Percentiles rank a stretch among this genome's conserved stretches.
Evolutionary conservation across 495 filamentous ascomycete genomes (phyloP).

Genomic region (Penicillium turbatum): DNA sequence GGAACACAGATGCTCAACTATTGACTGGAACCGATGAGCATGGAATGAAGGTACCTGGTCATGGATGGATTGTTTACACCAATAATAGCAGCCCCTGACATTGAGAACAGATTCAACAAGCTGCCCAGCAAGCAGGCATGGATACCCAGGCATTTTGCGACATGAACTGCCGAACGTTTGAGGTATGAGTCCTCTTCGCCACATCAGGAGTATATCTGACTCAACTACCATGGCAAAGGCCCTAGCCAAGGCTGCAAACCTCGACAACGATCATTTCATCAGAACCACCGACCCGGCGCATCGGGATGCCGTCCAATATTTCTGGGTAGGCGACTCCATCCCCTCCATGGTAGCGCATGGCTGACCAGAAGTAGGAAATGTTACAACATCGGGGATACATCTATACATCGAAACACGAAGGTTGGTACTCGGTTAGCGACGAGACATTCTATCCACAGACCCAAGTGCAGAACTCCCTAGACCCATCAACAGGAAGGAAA

Average conservation of each 20-base stretch:
- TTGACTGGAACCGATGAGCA: constrained; percentile 97
- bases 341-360: background rate
- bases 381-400: constrained; percentile 72
- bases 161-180: constrained; percentile 48
- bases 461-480: constrained; percentile 65
- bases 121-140: constrained; percentile 60
- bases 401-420: constrained; percentile 80
- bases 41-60: constrained; percentile 69
- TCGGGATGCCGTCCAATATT: constrained; percentile 80
- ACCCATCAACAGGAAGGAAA: constrained; percentile 75
- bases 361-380: constrained; percentile 45
- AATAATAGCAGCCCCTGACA: constrained; percentile 15
- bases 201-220: background rate
- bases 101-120: constrained; percentile 68
- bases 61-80: no score
- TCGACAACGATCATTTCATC: constrained; percentile 80
- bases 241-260: constrained; percentile 61
- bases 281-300: constrained; percentile 84
- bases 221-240: constrained; percentile 29
- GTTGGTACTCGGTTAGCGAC: constrained; percentile 96
- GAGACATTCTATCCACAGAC: constrained; percentile 90
- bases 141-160: constrained; percentile 62
- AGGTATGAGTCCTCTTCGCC: constrained; percentile 24
- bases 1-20: constrained; percentile 61
- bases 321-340: constrained; percentile 59